phyloP scores from a whole-genome alignment of 139 green algal genomes.

The Chlamydomonas sp. region DNA sequence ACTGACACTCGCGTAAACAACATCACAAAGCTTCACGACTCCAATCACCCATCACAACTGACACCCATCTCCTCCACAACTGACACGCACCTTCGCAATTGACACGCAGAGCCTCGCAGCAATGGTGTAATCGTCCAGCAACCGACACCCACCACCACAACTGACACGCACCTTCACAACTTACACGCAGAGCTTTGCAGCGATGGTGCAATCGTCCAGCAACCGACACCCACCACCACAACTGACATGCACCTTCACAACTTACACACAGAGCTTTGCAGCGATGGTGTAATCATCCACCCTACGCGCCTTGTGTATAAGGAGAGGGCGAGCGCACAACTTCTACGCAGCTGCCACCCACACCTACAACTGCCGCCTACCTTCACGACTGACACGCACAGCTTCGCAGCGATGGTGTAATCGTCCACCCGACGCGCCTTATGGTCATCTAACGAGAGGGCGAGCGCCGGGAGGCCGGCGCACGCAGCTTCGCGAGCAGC shows the following conservation, averaged over 20 bases:
- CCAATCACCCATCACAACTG: too few relatives aligned
- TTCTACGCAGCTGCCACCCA: too few relatives aligned
- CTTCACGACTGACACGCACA: constrained; percentile 38
- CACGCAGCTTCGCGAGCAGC: constrained; percentile 63
- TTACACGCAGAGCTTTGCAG: too few relatives aligned
- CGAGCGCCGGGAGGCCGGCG: constrained; percentile 51
- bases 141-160: background rate
- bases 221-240: too few relatives aligned
- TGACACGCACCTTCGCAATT: background rate
- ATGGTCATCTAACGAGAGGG: constrained; percentile 63
- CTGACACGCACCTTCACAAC: background rate
- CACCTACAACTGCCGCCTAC: constrained; percentile 1
- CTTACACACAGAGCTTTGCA: constrained; percentile 22
- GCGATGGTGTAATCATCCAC: constrained; percentile 44
- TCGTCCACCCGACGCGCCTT: constrained; percentile 39
- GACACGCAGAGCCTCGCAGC: too few relatives aligned
- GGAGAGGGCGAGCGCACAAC: constrained; percentile 57
- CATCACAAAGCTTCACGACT: too few relatives aligned
- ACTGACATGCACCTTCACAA: constrained; percentile 35
- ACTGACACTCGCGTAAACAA: too few relatives aligned
- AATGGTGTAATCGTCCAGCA: too few relatives aligned
- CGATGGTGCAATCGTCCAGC: too few relatives aligned
- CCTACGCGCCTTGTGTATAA: constrained; percentile 47
- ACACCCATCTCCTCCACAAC: background rate
- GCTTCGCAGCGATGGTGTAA: constrained; percentile 36